Evolutionary conservation across 176 grass and related monocot species (phyloP), one percentile per base, ranked within the genome.

Genomic region (Aechmea fasciata): DNA sequence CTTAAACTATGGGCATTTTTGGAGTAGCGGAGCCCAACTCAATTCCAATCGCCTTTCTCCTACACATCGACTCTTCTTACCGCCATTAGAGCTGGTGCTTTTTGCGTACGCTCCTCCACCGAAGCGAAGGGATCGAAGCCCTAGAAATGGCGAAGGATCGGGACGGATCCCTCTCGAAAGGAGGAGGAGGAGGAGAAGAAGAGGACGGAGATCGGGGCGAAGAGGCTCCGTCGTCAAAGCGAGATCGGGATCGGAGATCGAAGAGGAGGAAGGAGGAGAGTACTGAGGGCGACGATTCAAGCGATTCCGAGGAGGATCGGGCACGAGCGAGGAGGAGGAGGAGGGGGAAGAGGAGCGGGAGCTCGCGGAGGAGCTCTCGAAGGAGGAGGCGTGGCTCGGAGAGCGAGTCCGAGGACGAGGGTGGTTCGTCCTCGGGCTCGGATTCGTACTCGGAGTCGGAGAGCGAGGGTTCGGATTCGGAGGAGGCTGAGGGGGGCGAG

Each of bases 401-500:
- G 10, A 77, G 83, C 0, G 84, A 87, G 70, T 80, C 62, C 3
- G 84, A 83, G 4, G 69, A 80, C 2, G 86, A 84, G 73, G 76
- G 82, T 49, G 76, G 82, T 49, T 89, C 88, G 1, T 78, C 82
- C 69, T 96, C 86, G 26, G 81, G 53, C 66, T 93, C 89, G 3
- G 91, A 79, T 12, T 74, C 50, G 1, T 73, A 79, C 17, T 90
- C 83, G 12, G 93, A 81, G 10, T 87, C 73, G 26, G 85, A 87
- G 57, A 66, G 49, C 3, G 75, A 77, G 19, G 20, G 54, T 13
- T 62, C 66, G 9, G 52, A 68, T 53, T 69, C 75, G 33, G 75
- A 29, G 18, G 14, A 41, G 11, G 59, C 48, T 47, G 86, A 87
- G 4, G 75, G 65, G 5, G 88, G 91, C 76, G 84, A 77, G 73